phyloP scores from a whole-genome alignment of 768 basidiomycete species.

The Mycena chlorophos region DNA sequence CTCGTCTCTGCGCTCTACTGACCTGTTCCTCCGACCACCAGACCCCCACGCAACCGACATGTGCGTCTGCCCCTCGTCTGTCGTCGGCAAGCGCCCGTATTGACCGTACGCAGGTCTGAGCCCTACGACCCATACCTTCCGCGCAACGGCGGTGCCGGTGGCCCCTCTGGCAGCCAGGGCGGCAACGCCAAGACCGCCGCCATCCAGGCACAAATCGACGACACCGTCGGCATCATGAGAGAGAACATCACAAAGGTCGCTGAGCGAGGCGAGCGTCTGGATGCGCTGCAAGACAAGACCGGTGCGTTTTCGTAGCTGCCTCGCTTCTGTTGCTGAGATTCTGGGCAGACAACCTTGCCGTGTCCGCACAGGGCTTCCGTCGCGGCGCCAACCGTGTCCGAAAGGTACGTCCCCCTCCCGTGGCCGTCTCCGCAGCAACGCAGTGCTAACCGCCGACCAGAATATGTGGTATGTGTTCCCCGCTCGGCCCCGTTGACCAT shows the following conservation, averaged over 20 bases:
- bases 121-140: constrained; percentile 99
- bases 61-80: constrained; percentile 29
- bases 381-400: constrained; percentile 95
- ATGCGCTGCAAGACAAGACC: constrained; percentile 96
- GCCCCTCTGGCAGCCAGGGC: constrained; percentile 47
- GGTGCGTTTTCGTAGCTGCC: constrained; percentile 54
- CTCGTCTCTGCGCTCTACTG: neutral
- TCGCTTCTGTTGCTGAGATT: constrained; percentile 1
- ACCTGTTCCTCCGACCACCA: constrained; percentile 16
- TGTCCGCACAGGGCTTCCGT: constrained; percentile 98
- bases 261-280: constrained; percentile 91
- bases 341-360: constrained; percentile 83
- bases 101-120: constrained; percentile 69
- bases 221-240: constrained; percentile 96
- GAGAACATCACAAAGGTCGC: constrained; percentile 97
- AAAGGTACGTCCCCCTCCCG: constrained; percentile 65
- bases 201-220: constrained; percentile 96
- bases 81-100: constrained; percentile 16
- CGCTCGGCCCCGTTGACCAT: constrained; percentile 16
- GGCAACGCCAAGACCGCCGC: constrained; percentile 87
- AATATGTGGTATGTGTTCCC: constrained; percentile 79
- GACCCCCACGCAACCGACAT: constrained; percentile 39
- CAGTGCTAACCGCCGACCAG: constrained; percentile 38
- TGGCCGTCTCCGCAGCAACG: neutral
- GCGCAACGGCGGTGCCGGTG: constrained; percentile 69